These are phyloP conservation scores for Pseudocohnilembus persalinus DNA, from an alignment of 169 alveolate species.

Conservation along the genomic window DNA sequence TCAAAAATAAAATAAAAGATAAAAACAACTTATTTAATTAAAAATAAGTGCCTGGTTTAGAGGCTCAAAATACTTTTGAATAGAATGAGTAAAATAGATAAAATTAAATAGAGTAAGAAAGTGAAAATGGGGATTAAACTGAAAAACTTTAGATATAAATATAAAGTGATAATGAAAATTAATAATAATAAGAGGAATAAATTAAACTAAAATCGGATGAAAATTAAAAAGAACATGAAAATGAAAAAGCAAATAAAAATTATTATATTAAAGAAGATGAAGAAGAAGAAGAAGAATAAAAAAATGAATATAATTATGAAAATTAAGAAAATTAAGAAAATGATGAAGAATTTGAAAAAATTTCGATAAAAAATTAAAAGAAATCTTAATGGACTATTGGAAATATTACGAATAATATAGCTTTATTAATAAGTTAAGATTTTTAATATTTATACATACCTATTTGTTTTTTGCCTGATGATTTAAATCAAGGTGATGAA, in stretches of 20 bases:
- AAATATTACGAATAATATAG: neutral
- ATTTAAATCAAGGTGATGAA: neutral
- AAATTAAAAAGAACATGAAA: neutral
- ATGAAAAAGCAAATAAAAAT: neutral
- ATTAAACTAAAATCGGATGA: neutral
- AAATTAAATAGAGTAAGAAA: too few relatives aligned
- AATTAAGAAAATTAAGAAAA: neutral
- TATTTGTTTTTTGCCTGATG: neutral
- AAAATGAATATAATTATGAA: neutral
- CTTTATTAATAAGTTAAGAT: neutral
- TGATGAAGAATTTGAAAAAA: neutral
- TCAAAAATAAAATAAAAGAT: too few relatives aligned
- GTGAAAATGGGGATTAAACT: too few relatives aligned
- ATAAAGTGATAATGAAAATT: neutral
- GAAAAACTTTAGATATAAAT: too few relatives aligned
- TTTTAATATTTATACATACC: neutral
- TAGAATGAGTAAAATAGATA: too few relatives aligned
- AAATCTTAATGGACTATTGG: neutral
- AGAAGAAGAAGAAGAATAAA: neutral
- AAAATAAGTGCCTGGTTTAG: too few relatives aligned
- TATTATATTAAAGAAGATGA: neutral
- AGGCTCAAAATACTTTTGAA: too few relatives aligned
- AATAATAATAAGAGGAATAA: neutral
- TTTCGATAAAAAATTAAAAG: too few relatives aligned
- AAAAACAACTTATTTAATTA: too few relatives aligned